A percentile compares a stretch with the other conserved stretches of the same genome.
Conservation (phyloP, 495 filamentous ascomycete species). For the Parathielavia appendiculata region DNA sequence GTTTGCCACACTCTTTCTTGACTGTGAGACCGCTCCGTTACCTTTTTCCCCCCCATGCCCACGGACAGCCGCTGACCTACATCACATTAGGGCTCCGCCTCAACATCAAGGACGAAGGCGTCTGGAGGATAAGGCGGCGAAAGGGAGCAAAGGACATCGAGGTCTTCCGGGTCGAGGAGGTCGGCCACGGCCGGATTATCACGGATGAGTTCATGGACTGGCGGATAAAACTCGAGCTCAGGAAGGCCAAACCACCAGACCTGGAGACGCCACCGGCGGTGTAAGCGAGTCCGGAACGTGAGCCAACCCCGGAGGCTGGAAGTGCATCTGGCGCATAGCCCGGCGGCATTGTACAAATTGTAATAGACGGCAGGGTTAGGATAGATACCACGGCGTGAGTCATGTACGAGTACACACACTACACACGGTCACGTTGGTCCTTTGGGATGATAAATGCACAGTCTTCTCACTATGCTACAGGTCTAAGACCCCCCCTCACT, state of each 20-base stretch:
- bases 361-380: neutral
- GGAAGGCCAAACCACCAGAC: slow-evolving; percentile 5
- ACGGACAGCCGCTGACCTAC: neutral
- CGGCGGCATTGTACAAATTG: neutral
- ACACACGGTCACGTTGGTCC: too few species aligned
- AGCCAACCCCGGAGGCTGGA: neutral
- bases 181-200: slow-evolving; percentile 71
- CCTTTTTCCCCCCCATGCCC: neutral
- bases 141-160: slow-evolving; percentile 57
- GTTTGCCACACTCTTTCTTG: slow-evolving; percentile 70
- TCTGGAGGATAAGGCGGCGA: slow-evolving; percentile 71
- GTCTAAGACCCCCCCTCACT: neutral
- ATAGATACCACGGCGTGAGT: slow-evolving; percentile 10
- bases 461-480: slow-evolving; percentile 4
- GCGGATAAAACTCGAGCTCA: slow-evolving; percentile 50
- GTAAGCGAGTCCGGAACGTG: neutral
- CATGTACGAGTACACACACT: too few species aligned
- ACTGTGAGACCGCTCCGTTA: slow-evolving; percentile 52
- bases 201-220: slow-evolving; percentile 69
- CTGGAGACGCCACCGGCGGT: neutral
- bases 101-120: slow-evolving; percentile 63
- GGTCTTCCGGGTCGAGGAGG: slow-evolving; percentile 65
- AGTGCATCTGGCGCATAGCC: neutral
- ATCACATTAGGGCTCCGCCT: slow-evolving; percentile 53
- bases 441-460: too few species aligned